phyloP scores from a whole-genome alignment of 2,329 filamentous ascomycete genomes.

The Pyricularia grisea region DNA sequence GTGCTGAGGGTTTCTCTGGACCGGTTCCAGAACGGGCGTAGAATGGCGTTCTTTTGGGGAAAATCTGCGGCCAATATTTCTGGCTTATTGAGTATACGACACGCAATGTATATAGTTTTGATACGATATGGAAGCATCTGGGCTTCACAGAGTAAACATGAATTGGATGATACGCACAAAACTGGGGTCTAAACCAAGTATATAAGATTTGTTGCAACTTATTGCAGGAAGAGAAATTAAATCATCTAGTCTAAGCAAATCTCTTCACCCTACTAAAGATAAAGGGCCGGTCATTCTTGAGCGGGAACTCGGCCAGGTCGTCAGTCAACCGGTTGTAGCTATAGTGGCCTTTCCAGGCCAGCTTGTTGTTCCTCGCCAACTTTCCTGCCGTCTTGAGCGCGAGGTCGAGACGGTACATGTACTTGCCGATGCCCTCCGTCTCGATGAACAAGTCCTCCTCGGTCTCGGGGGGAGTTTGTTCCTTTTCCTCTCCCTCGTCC shows the following conservation, averaged over 20 bases:
- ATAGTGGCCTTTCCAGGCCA: conserved; percentile 84
- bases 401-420: conserved; percentile 77
- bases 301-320: conserved; percentile 75
- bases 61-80: neutral
- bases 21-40: neutral
- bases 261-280: conserved; percentile 59
- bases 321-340: conserved; percentile 84
- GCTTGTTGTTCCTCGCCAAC: conserved; percentile 69
- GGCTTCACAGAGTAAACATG: neutral
- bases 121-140: neutral
- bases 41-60: neutral
- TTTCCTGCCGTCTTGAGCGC: conserved; percentile 55
- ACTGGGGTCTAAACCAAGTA: neutral
- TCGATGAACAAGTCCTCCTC: conserved; percentile 73
- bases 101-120: neutral
- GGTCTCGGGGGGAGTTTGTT: conserved; percentile 24
- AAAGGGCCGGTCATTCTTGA: conserved; percentile 55
- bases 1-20: neutral
- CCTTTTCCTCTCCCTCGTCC: neutral
- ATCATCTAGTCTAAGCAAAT: conserved; percentile 24
- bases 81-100: neutral
- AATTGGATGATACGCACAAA: neutral
- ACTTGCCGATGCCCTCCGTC: conserved; percentile 78
- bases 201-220: neutral
- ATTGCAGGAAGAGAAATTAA: neutral